Evolutionary conservation across 1,139 yeast genomes (phyloP).

Genomic region (Arxiozyma bovina): DNA sequence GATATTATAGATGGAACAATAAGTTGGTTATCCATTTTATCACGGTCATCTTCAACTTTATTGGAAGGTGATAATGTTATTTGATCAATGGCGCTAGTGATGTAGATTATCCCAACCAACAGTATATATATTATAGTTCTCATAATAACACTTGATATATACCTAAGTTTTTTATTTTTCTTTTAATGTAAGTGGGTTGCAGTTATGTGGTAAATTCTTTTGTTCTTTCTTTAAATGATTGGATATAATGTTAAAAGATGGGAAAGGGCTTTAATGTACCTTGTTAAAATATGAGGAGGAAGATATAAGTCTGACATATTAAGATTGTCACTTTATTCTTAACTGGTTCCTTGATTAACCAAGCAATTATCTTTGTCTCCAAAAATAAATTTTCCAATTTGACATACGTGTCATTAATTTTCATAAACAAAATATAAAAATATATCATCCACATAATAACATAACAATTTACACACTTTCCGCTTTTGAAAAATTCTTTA

Average conservation of each 20-base stretch:
- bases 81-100: not conserved
- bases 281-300: too few relatives aligned
- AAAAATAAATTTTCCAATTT: too few relatives aligned
- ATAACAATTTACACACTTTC: too few relatives aligned
- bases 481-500: too few relatives aligned
- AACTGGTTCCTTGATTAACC: too few relatives aligned
- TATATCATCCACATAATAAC: too few relatives aligned
- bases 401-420: not conserved
- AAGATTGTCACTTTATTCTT: not conserved
- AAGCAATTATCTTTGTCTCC: not conserved
- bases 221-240: not conserved
- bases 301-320: too few relatives aligned
- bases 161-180: too few relatives aligned
- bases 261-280: too few relatives aligned
- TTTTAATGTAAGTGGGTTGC: too few relatives aligned
- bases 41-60: not conserved
- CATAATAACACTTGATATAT: not conserved
- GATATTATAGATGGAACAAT: not conserved
- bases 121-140: not conserved
- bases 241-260: not conserved
- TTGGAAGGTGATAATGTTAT: not conserved
- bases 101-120: not conserved
- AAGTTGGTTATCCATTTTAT: not conserved
- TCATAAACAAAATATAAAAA: not conserved
- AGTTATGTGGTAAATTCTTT: not conserved